Base-by-base conservation (phyloP, 257 asterid species). In the Jacaranda copaia region DNA sequence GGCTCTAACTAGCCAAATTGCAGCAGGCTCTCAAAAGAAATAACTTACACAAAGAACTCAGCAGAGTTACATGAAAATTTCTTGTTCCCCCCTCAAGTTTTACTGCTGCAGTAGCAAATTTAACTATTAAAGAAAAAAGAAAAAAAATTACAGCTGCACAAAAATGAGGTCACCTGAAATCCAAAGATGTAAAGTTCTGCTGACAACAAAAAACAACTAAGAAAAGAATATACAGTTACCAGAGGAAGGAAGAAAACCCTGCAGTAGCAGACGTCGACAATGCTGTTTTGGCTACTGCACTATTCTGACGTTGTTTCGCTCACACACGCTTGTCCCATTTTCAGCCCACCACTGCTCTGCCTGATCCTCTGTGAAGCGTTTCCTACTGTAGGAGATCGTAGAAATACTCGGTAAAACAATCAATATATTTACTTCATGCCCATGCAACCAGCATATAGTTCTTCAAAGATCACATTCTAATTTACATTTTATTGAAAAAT, bases 271-370 rank as follows among this genome's bases (percentile, higher is more conserved):
- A 13, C 36, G 49, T 70, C 62, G 51, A 20, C 32, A 25, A 25
- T 1, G 32, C 32, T 25, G 32, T 25, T 25, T 25, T 25, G 32
- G 75, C 82, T 80, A 84, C 72, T 74, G 78, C 35, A 68, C 60
- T 32, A 80, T 75, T 75, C 73, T 78, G 79, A 92, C 77, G 67
- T 91, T 87, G 85, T 94, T 91, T 39, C 86, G 82, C 68, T 87
- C 85, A 53, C 88, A 86, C 46, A 91, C 85, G 83, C 87, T 85
- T 39, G 87, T 81, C 60, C 82, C 93, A 71, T 92, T 85, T 82
- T 91, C 96, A 4, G 90, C 80, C 97, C 98, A 94, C 99, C 99
- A 94, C 62, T 76, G 88, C 78, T 90, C 96, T 11, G 99, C 98
- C 84, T 89, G 88, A 68, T 83, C 91, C 87, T 92, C 98, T 5